Percentiles rank a stretch among this genome's conserved stretches.
Evolutionary conservation across 2,329 filamentous ascomycete genomes (phyloP).

Genomic region (Orbilia javanica): DNA sequence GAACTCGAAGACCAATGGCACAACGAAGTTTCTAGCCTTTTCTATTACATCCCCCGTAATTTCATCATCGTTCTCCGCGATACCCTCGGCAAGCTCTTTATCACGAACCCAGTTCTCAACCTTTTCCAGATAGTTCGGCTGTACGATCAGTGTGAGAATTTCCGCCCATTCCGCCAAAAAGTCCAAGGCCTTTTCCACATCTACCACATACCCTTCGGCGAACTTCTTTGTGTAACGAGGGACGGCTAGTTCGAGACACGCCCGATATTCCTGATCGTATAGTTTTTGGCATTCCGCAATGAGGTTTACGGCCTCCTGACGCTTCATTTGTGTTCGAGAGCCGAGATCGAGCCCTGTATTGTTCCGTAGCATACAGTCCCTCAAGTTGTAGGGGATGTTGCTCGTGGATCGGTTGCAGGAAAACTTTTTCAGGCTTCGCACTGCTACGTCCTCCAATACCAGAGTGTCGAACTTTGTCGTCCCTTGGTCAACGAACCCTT

Average conservation of each 20-base stretch:
- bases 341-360: background rate
- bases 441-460: background rate
- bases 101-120: background rate
- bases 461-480: background rate
- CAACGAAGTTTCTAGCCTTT: conserved; percentile 4
- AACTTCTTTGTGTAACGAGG: background rate
- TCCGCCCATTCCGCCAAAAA: conserved; percentile 1
- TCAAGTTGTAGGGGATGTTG: background rate
- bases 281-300: background rate
- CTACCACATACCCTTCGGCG: background rate
- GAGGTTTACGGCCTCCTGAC: background rate
- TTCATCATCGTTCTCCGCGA: background rate
- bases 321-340: background rate
- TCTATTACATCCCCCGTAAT: background rate
- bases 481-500: background rate
- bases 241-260: background rate
- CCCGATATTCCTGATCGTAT: background rate
- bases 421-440: background rate
- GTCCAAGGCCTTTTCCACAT: background rate
- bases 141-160: background rate
- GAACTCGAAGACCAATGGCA: background rate
- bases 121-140: background rate
- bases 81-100: background rate
- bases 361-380: background rate
- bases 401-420: background rate